A percentile compares a stretch with the other conserved stretches of the same genome.
Conservation (phyloP, 768 basidiomycete genomes). For the Trametes cubensis region DNA sequence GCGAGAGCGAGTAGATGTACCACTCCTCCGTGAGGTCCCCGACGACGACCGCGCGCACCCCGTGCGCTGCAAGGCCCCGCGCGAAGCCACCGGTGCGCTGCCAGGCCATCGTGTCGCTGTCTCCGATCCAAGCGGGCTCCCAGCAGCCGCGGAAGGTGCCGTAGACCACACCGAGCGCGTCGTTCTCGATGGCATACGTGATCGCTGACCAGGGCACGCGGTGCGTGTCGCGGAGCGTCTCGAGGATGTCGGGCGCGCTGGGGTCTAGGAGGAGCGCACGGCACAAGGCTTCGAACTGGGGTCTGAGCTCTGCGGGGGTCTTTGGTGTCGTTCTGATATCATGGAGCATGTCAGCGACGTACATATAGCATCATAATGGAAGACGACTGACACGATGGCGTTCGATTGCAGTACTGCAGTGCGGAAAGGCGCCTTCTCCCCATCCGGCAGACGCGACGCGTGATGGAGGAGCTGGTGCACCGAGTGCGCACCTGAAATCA, state of each 20-base stretch:
- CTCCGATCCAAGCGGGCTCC: slow-evolving; percentile 60
- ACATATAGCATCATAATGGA: not conserved
- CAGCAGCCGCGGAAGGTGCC: slow-evolving; percentile 73
- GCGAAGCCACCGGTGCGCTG: slow-evolving; percentile 67
- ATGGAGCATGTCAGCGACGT: not conserved
- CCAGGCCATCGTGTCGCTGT: slow-evolving; percentile 62
- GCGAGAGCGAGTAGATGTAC: slow-evolving; percentile 75
- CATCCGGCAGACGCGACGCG: slow-evolving; percentile 62
- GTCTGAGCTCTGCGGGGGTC: slow-evolving; percentile 56
- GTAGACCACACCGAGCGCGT: slow-evolving; percentile 50
- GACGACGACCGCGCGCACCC: slow-evolving; percentile 62
- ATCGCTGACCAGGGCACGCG: slow-evolving; percentile 54
- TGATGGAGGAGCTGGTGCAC: slow-evolving; percentile 76
- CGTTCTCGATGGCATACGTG: slow-evolving; percentile 60
- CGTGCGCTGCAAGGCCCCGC: slow-evolving; percentile 52
- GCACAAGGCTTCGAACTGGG: slow-evolving; percentile 69
- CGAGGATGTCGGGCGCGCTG: slow-evolving; percentile 49
- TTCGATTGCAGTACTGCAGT: slow-evolving; percentile 75
- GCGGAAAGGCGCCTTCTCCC: slow-evolving; percentile 61
- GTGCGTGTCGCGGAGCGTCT: slow-evolving; percentile 50
- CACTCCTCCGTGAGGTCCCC: slow-evolving; percentile 77
- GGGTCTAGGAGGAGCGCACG: slow-evolving; percentile 58
- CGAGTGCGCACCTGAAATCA: slow-evolving; percentile 63
- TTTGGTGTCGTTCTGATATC: slow-evolving; percentile 50
- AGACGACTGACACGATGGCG: slow-evolving; percentile 58